Evolutionary conservation across 306 rosid genomes (phyloP), one percentile per base, ranked within the genome.

Genomic region (Corylus avellana): DNA sequence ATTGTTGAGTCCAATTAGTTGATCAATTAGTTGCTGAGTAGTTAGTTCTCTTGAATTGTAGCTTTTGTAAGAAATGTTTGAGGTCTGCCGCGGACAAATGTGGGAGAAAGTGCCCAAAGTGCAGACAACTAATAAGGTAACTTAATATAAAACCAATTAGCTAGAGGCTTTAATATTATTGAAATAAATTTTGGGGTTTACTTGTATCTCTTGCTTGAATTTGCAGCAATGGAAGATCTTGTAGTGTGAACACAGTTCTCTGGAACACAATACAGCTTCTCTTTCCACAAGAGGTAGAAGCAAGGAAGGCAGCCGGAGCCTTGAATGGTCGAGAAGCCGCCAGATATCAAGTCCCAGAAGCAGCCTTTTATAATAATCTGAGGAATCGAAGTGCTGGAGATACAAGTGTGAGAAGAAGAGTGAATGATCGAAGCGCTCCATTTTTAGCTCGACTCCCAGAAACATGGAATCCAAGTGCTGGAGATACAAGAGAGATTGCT

Each of bases 191-290:
- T 29, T 63, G 37, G 20, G 66, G 66, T 14, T 37, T 42, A 42
- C 8, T 42, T 42, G 46, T 42, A 42, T 6, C 46, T 42, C 46
- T 39, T 42, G 1, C 72, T 67, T n/a, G 76, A 55, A 58, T 71
- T 78, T 80, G 89, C 93, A 95, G 99, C 81, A 89, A 91, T 78
- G 92, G 97, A 68, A 84, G 98, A 85, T 89, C 94, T 8, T 95
- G 99, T 87, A 91, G 91, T 0, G 90, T 95, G 79, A 95, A 93
- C 85, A 95, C 99, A n/a, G 93, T 91, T 80, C 92, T 95, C 10
- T 95, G 98, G 99, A 95, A 95, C 78, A 95, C 99, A 47, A 95
- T 93, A 78, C 99, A 91, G 79, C 97, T 95, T 55, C 90, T 95
- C 32, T 95, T 95, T 81, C 99, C 98, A 2, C 86, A 86, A 53